Evolutionary conservation across 495 filamentous ascomycete species (phyloP).

Genomic region (Aspergillus egyptiacus): DNA sequence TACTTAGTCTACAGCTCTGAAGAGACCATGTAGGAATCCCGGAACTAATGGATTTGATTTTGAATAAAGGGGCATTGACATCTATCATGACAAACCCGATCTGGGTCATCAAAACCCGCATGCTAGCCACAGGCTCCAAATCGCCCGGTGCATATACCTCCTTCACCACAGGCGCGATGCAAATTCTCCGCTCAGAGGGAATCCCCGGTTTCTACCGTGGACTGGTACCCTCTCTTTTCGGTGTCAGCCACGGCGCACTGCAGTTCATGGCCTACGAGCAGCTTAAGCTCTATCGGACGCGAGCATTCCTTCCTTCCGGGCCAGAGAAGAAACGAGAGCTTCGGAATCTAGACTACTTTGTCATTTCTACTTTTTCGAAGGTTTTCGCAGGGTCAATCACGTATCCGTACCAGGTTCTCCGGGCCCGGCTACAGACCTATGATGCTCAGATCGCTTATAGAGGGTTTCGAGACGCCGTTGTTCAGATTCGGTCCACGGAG

Average conservation of each 20-base stretch:
- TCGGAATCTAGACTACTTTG: slow-evolving; percentile 68
- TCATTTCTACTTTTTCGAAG: slow-evolving; percentile 76
- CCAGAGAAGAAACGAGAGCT: slow-evolving; percentile 34
- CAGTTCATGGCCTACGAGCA: slow-evolving; percentile 96
- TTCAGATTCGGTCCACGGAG: slow-evolving; percentile 69
- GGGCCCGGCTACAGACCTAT: slow-evolving; percentile 83
- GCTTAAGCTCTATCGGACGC: slow-evolving; percentile 57
- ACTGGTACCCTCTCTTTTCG: slow-evolving; percentile 73
- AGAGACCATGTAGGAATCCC: background rate
- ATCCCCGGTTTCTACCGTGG: slow-evolving; percentile 76
- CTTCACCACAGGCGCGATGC: slow-evolving; percentile 59
- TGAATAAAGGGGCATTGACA: slow-evolving; percentile 51
- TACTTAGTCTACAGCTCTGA: background rate
- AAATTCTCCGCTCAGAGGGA: slow-evolving; percentile 65
- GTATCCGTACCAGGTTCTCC: slow-evolving; percentile 90
- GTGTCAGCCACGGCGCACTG: slow-evolving; percentile 90
- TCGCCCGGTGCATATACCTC: slow-evolving; percentile 76
- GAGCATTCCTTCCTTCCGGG: background rate
- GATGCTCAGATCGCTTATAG: slow-evolving; percentile 60
- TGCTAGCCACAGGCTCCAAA: slow-evolving; percentile 74
- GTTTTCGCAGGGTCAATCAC: slow-evolving; percentile 78
- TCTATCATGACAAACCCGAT: slow-evolving; percentile 88
- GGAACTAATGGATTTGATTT: background rate
- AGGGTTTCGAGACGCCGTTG: slow-evolving; percentile 63
- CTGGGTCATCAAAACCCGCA: slow-evolving; percentile 98